Conservation (phyloP, 768 basidiomycete species). For the Fibroporia radiculosa region DNA sequence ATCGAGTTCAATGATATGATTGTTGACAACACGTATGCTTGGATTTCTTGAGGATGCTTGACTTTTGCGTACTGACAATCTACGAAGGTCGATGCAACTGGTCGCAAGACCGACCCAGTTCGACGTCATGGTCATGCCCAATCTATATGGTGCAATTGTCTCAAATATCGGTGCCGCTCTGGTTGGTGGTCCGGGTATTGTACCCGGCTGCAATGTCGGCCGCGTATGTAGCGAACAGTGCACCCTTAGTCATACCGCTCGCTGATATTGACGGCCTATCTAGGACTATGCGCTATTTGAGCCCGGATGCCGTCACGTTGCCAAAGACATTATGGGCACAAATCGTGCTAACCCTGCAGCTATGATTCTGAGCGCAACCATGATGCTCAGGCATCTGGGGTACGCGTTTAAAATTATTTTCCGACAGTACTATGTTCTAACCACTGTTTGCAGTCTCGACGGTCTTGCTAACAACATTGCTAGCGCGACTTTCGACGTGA, state of each 20-base stretch:
- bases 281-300: slow-evolving; percentile 98
- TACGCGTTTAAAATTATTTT: no score
- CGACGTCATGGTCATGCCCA: slow-evolving; percentile 99
- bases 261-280: no score
- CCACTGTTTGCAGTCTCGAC: slow-evolving; percentile 54
- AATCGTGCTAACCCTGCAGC: slow-evolving; percentile 96
- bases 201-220: slow-evolving; percentile 97
- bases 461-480: slow-evolving; percentile 91
- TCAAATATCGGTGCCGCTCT: slow-evolving; percentile 98
- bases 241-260: neutral
- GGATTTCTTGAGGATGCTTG: neutral
- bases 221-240: slow-evolving; percentile 42
- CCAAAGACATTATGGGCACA: slow-evolving; percentile 93
- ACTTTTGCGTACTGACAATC: neutral
- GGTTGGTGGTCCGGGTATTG: slow-evolving; percentile 96
- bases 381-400: slow-evolving; percentile 97
- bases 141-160: slow-evolving; percentile 93
- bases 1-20: slow-evolving; percentile 98
- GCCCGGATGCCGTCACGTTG: slow-evolving; percentile 95
- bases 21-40: slow-evolving; percentile 87
- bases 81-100: slow-evolving; percentile 87
- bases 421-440: slow-evolving; percentile 10
- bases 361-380: slow-evolving; percentile 94
- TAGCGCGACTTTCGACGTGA: slow-evolving; percentile 85
- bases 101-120: slow-evolving; percentile 94